Base-by-base conservation (phyloP, 441 rosid species). In the Adansonia grandidieri region DNA sequence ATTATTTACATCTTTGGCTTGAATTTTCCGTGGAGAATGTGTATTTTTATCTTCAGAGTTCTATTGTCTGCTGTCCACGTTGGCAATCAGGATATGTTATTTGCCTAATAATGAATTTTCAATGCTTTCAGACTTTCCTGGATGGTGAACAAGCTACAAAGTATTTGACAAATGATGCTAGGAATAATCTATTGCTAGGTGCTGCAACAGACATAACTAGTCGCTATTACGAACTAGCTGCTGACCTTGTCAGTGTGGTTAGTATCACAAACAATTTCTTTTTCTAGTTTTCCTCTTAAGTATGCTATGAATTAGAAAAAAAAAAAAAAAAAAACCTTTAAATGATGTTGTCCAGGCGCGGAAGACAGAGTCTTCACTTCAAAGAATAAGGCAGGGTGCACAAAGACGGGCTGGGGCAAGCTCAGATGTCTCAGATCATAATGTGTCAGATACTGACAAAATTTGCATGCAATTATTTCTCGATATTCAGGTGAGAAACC, bases 401-500 rank as follows among this genome's bases (percentile, higher is more conserved):
- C 99, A 93, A 84, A 88, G 89, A 79, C 92, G 98, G 72, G 91
- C 89, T 76, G 98, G 98, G 78, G 95, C 96, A 24, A 93, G 94
- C 89, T 89, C 97, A 73, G 98, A 96, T 81, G 85, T 87, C 24
- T 84, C 93, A 6, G 99, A 93, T 80, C 86, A 89, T 50, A 90
- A 91, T 78, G 90, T 92, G 64, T 91, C 98, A 0, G 95, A 91
- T 80, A 88, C 96, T 5, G 98, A 94, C 87, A 96, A 94, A 86
- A 88, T 94, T 79, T 92, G 98, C 74, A 89, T 90, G 98, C 99
- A 96, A 75, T 80, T 94, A 79, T 96, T 96, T 89, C 94, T 96
- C 61, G 99, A 96, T 85, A 88, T 92, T 83, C 98, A 94, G 99
- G 99, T 92, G 80, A 66, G 60, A 14, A 20, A 48, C 32, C 32